Base-by-base conservation (phyloP, 192 early-diverging fungal species). In the Coemansia sp. region DNA sequence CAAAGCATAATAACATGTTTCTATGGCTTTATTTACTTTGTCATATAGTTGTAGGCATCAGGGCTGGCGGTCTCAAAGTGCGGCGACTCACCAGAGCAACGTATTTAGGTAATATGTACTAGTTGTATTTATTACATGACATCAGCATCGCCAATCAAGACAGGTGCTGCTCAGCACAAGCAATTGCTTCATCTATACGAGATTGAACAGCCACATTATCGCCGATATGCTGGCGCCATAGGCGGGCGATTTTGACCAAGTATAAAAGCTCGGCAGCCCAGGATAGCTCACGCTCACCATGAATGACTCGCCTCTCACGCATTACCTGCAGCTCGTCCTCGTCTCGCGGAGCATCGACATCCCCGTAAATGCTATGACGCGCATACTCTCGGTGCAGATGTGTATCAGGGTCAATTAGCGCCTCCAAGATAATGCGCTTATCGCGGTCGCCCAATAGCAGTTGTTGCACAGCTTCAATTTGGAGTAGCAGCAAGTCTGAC, bases 211-310 rank as follows among this genome's bases (percentile, higher is more conserved):
- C 5, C 22, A 7, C 56, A 15, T 36, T 24, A 24, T 50, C 55
- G 55, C 55, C 24, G 7, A 48, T 44, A 22, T 36, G 67, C 24
- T 36, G 53, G 3, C 40, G 66, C 75, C 69, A 77, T 9, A 62
- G 8, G 55, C 19, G 38, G 9, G 62, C 75, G 19, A 77, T 60
- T 7, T 74, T 51, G 12, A 63, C 45, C 41, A 83, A 41, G 34
- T 22, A 42, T 19, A 17, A 15, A 4, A 83, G 65, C 55, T 83
- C 80, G 7, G 29, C 19, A 12, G 59, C 36, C 80, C 80, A 77
- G 6, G 58, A 58, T n/a, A 65, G 39, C 45, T 83, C 80, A 41
- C 66, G 71, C 40, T 83, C 80, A 9, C 15, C n/a, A 62, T 83
- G 69, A 4, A 83, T 34, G 5, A 34, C 64, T 44, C 67, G 58